phyloP scores from a whole-genome alignment of 306 rosid genomes.

The Quercus rubra region DNA sequence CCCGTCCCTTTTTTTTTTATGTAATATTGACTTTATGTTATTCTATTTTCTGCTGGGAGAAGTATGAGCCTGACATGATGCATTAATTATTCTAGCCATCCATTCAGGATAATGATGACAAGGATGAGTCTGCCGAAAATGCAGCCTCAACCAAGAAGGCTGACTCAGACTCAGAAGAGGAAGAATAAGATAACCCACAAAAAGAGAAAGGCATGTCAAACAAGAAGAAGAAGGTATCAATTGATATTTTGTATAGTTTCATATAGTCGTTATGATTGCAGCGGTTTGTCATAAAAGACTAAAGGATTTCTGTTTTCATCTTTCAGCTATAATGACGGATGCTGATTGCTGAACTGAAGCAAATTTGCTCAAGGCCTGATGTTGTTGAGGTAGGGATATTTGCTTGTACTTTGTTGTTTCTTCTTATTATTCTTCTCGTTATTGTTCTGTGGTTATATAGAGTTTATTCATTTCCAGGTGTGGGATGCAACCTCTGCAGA shows the following conservation, averaged over 20 bases:
- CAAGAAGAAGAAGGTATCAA: conserved; percentile 85
- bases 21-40: too few relatives aligned
- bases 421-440: background rate
- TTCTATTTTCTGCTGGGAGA: background rate
- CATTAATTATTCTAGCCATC: conserved; percentile 1
- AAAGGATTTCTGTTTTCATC: conserved; percentile 11
- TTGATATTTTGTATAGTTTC: background rate
- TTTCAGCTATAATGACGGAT: conserved; percentile 84
- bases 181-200: conserved; percentile 66
- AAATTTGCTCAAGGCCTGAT: conserved; percentile 87
- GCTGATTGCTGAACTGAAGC: conserved; percentile 95
- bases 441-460: background rate
- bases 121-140: conserved; percentile 61
- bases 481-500: conserved; percentile 36
- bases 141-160: conserved; percentile 57
- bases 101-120: conserved; percentile 53
- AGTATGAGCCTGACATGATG: background rate
- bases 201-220: conserved; percentile 21
- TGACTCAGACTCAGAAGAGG: conserved; percentile 87
- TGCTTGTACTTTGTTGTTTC: too few relatives aligned
- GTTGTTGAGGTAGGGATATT: conserved; percentile 47
- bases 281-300: conserved; percentile 3
- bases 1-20: too few relatives aligned
- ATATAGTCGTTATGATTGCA: background rate
- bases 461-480: conserved; percentile 46